Conservation (phyloP, 163 green algal genomes). For the Chlorella variabilis region DNA sequence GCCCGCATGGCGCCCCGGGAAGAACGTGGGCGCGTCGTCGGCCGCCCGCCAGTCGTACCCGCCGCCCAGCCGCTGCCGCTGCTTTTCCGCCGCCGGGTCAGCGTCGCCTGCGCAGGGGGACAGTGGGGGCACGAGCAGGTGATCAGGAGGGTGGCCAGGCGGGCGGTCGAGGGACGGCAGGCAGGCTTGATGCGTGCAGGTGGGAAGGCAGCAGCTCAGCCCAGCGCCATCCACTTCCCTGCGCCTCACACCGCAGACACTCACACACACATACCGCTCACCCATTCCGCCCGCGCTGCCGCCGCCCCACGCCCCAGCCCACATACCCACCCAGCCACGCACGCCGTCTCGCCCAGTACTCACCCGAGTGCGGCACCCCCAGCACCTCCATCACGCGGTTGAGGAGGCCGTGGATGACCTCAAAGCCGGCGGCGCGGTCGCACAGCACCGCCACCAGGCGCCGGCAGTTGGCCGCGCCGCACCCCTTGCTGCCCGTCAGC, state of each 20-base stretch:
- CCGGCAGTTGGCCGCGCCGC: slow-evolving; percentile 85
- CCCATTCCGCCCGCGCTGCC: no score
- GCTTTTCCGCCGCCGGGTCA: slow-evolving; percentile 1
- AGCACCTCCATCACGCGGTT: slow-evolving; percentile 97
- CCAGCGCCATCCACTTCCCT: no score
- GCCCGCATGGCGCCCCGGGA: slow-evolving; percentile 89
- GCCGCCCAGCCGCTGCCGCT: slow-evolving; percentile 44
- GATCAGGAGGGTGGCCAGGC: background rate
- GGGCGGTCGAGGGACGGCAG: no score
- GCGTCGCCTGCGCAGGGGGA: background rate
- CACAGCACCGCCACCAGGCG: slow-evolving; percentile 91
- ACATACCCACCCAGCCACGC: no score
- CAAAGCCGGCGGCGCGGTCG: slow-evolving; percentile 87
- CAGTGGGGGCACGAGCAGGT: background rate
- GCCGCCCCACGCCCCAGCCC: no score
- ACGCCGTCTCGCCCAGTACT: no score
- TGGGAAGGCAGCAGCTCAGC: no score
- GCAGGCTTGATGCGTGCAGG: no score
- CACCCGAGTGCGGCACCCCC: slow-evolving; percentile 62
- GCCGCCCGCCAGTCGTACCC: slow-evolving; percentile 82
- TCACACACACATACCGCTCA: no score
- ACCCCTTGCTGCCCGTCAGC: slow-evolving; percentile 44
- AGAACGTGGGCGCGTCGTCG: slow-evolving; percentile 85
- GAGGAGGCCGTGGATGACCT: slow-evolving; percentile 96
- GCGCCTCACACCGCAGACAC: no score